Evolutionary conservation across 257 asterid genomes (phyloP), one percentile per base, ranked within the genome.

Genomic region (Solanum appendiculatum): DNA sequence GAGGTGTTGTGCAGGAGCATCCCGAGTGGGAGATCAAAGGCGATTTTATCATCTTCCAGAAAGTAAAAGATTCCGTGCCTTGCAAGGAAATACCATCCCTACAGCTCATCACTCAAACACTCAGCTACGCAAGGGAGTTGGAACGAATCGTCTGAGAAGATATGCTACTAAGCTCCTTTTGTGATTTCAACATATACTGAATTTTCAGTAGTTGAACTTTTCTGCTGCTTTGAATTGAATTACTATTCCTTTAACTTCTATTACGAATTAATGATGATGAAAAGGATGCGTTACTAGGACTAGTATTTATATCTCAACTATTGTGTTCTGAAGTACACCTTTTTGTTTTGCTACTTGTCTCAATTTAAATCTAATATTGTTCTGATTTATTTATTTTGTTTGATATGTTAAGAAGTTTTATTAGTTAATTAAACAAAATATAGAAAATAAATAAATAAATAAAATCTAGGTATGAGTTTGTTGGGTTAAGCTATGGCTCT

Each of bases 61-160:
- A 89, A 86, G 96, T 97, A 1, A 95, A 95, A 88, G 99, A 95
- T 85, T 91, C 96, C 21, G 87, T 89, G 1, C 94, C 98, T 31
- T 96, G 97, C 94, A 96, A 93, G 94, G 98, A 96, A 96, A 96
- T 96, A 27, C 99, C 99, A 0, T 96, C 99, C 20, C 88, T 95
- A 92, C 98, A 95, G 91, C 93, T 96, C 87, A 96, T 96, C 91
- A 96, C 94, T 90, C 98, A 96, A 90, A 96, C 98, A 21, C 98
- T 96, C 86, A 91, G 98, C 85, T 96, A 95, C 15, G 99, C 99
- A 0, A 92, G 96, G 91, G 99, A 95, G 90, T 91, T 96, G 91
- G 98, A 95, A 93, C 95, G 99, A 27, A 95, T 95, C 64, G 95
- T 94, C 48, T 95, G 89, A 94, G 78, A 29, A 51, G 42, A 9